Base-by-base conservation (phyloP, 352 stramenopile species). In the Globisporangium polare region DNA sequence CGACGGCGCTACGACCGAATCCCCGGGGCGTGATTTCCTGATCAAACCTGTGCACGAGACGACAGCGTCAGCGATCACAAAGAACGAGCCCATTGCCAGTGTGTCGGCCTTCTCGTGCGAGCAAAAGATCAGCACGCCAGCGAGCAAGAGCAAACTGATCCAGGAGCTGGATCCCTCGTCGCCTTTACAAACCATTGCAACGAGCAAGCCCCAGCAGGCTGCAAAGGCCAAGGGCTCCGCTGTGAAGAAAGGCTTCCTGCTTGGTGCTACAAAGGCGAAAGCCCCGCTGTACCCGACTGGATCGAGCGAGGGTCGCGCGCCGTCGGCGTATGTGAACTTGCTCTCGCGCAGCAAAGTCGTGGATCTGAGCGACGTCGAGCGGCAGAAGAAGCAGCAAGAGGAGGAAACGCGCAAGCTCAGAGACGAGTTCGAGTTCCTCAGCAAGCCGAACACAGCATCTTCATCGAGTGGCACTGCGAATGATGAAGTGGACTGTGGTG, bases 261-360 rank as follows among this genome's bases (percentile, higher is more conserved):
- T 74, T 68, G 17, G 50, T 10, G 45, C 50, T 5, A 39, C 37
- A 10, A 60, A 60, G 24, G 58, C 70, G 18, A 89, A 78, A 51
- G 73, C 64, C 1, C 63, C 72, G n/a, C 56, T 95, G 49, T 95
- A 93, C 42, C 83, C 83, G 53, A 77, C 63, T 2, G 86, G 86
- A 22, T 95, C 86, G 0, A 88, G 46, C 22, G 86, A 95, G 58
- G 83, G 83, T 0, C 67, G 58, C 2, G 73, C 73, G n/a, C 57
- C 86, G 18, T 95, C 86, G 0, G 63, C 82, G 45, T 93, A 92
- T 59, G 84, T 94, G 12, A 92, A 94, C 29, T 54, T 95, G 20
- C 58, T 94, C 10, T 83, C 80, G 53, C 79, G 84, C 17, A 92
- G 84, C 66, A 92, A 95, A 61, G 74, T 95, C 18, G 78, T 95